These are phyloP conservation scores for Mortierella sp. DNA, from an alignment of 371 early-diverging fungal genomes.

Conservation along the genomic window DNA sequence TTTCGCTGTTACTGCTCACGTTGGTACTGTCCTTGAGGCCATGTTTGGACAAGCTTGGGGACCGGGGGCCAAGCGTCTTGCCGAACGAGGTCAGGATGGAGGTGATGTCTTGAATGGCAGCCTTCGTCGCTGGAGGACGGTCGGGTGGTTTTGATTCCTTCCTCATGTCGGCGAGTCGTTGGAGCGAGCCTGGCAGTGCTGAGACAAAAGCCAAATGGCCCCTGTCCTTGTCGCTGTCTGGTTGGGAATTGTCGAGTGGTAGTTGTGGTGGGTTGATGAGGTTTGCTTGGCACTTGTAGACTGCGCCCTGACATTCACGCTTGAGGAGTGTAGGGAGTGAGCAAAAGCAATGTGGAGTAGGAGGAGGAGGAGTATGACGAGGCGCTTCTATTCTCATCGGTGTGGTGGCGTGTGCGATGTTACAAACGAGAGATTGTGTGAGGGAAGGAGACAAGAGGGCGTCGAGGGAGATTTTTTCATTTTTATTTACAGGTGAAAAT, in stretches of 20 bases:
- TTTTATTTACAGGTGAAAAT: background rate
- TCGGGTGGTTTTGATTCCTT: constrained; percentile 1
- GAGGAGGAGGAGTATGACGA: background rate
- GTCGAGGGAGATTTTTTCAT: background rate
- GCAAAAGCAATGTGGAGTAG: constrained; percentile 1
- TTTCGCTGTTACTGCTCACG: background rate
- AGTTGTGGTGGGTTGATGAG: background rate
- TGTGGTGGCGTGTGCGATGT: background rate
- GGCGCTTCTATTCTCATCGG: background rate
- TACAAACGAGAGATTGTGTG: background rate
- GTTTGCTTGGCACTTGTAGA: constrained; percentile 3
- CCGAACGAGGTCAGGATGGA: background rate
- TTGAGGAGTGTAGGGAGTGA: background rate
- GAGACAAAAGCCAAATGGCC: background rate
- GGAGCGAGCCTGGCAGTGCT: background rate
- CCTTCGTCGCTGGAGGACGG: background rate
- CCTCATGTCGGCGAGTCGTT: background rate
- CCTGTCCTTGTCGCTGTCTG: background rate
- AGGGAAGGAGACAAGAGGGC: background rate
- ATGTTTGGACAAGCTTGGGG: background rate
- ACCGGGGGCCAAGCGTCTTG: background rate
- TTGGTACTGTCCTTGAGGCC: background rate
- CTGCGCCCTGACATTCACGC: background rate
- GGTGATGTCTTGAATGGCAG: constrained; percentile 11
- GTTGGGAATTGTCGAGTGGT: background rate